Evolutionary conservation across 2,329 filamentous ascomycete species (phyloP).

Genomic region (Aspergillus intermedius): DNA sequence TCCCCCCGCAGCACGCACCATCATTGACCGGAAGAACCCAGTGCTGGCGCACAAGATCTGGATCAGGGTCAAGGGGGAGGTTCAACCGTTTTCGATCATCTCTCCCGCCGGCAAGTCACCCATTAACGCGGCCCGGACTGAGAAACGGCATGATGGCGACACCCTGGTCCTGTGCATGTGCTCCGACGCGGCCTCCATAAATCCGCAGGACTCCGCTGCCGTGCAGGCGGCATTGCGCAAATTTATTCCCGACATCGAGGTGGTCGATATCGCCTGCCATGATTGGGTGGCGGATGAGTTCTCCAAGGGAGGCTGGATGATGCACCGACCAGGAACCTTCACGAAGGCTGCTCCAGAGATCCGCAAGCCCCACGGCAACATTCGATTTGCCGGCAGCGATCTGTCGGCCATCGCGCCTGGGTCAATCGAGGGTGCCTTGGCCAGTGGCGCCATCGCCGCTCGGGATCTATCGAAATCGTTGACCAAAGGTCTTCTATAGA

Average conservation of each 20-base stretch:
- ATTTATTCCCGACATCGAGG: conserved; percentile 5
- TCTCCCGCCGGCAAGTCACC: conserved; percentile 7
- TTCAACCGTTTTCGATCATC: conserved; percentile 6
- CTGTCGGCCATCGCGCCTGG: conserved; percentile 6
- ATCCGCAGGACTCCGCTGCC: conserved; percentile 1
- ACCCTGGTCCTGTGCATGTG: conserved; percentile 9
- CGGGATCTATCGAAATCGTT: conserved; percentile 5
- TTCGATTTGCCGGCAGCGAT: conserved; percentile 11
- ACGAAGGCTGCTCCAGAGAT: conserved; percentile 5
- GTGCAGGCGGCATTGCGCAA: conserved; percentile 2
- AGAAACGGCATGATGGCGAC: conserved; percentile 8
- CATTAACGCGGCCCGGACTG: conserved; percentile 6
- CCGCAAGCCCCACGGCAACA: conserved; percentile 9
- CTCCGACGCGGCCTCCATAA: conserved; percentile 7
- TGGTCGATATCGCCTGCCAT: conserved; percentile 9
- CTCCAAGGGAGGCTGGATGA: conserved; percentile 11
- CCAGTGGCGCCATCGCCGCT: conserved; percentile 9
- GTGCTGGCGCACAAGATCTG: conserved; percentile 8
- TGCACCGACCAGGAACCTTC: conserved; percentile 9
- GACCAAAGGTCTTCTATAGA: neutral
- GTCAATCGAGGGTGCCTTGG: conserved; percentile 11
- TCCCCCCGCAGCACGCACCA: neutral
- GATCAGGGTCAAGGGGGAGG: conserved; percentile 6
- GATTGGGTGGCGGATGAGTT: conserved; percentile 11
- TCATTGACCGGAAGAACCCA: conserved; percentile 9